Evolutionary conservation across 768 basidiomycete genomes (phyloP), one percentile per base, ranked within the genome.

Genomic region (Leccinum incarnatum): DNA sequence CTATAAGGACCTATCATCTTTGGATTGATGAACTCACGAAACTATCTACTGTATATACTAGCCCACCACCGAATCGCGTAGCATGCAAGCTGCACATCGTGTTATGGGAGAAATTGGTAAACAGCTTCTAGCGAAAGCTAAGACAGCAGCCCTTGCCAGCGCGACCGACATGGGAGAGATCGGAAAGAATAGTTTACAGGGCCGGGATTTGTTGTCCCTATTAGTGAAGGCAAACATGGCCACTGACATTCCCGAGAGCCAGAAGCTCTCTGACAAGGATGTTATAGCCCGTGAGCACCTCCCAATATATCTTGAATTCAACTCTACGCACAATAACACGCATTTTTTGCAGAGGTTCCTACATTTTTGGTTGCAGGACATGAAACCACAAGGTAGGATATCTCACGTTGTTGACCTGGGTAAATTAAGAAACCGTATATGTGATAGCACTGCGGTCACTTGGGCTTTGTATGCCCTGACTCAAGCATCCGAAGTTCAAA

Each of bases 401-500:
- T 46, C 8, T 7, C 2, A n/a, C 17, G 5, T 8, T n/a, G 3
- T 12, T n/a, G n/a, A n/a, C 11, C 49, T 4, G 14, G 6, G 25
- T 9, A 5, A 19, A 17, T 7, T 37, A 9, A 47, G 25, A 29
- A n/a, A 5, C n/a, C n/a, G n/a, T n/a, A 11, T 19, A 29, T 40
- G 17, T 5, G 2, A 51, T 19, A 70, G 69, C 53, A 76, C 79
- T 3, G 79, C 75, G 1, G 76, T 79, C 2, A 76, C 78, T 4
- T 91, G 87, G 87, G 79, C 82, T 3, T 69, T 90, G 1, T 86
- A 77, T 64, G 79, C 80, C 1, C 74, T 91, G 6, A 72, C 80
- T 0, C 75, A 80, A 60, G 62, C 81, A 46, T 76, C 77, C 0
- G 72, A 77, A 1, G 72, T 81, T 6, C 87, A 89, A 61, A 72